These are phyloP conservation scores for Blastocladiella britannica DNA, from an alignment of 192 early-diverging fungal species.

Conservation along the genomic window DNA sequence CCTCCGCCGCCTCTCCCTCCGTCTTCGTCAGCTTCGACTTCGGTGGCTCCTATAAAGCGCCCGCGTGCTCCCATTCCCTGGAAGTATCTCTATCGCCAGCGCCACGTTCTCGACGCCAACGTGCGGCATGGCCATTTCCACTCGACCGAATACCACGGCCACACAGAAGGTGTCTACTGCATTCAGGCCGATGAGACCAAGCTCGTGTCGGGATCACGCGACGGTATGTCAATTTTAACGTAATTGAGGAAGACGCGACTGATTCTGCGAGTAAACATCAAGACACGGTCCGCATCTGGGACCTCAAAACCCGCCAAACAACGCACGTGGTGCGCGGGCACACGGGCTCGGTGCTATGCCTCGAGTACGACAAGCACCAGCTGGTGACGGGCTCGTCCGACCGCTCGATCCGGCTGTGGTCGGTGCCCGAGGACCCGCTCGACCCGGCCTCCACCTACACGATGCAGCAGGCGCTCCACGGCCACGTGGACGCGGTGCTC, in stretches of 20 bases:
- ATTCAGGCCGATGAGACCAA: conserved; percentile 45
- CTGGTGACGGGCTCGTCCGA: conserved; percentile 31
- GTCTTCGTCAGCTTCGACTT: background rate
- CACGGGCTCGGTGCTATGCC: conserved; percentile 26
- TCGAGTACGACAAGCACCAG: conserved; percentile 24
- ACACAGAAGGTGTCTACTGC: conserved; percentile 70
- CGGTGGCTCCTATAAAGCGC: too few relatives aligned
- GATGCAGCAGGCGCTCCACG: conserved; percentile 17
- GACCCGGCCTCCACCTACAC: conserved; percentile 3
- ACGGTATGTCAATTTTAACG: conserved; percentile 20
- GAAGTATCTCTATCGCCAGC: background rate
- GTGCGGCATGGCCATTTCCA: background rate
- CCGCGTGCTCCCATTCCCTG: too few relatives aligned
- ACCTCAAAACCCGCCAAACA: conserved; percentile 17
- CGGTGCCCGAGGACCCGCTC: background rate
- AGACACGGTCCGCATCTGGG: conserved; percentile 32
- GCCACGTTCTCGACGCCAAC: background rate
- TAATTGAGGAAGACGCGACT: background rate
- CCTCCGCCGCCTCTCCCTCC: background rate
- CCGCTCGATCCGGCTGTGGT: conserved; percentile 27
- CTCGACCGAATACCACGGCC: conserved; percentile 18
- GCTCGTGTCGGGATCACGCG: conserved; percentile 49
- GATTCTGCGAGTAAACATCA: background rate
- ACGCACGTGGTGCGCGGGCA: conserved; percentile 15
- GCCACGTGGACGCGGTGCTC: conserved; percentile 2